phyloP scores from a whole-genome alignment of 2,329 filamentous ascomycete genomes.

The Colletotrichum costaricense region DNA sequence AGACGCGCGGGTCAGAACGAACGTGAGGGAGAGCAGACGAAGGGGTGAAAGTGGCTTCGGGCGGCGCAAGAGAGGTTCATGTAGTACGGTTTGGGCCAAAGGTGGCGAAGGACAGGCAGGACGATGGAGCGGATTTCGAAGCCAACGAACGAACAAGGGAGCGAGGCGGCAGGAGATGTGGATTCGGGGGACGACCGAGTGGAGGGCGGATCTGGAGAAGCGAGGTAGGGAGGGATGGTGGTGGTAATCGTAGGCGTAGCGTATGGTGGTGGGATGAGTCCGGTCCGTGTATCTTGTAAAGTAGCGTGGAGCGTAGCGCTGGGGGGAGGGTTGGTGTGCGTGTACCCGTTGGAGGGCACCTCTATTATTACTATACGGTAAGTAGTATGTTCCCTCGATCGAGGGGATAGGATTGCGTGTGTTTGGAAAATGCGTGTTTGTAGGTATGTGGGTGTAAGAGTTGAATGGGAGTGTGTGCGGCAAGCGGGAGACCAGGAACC shows the following conservation, averaged over 20 bases:
- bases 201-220: background rate
- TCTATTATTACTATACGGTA: background rate
- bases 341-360: background rate
- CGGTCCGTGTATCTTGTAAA: slow-evolving; percentile 6
- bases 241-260: background rate
- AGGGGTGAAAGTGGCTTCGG: slow-evolving; percentile 22
- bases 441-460: background rate
- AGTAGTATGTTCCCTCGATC: background rate
- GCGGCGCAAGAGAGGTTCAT: slow-evolving; percentile 32
- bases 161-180: background rate
- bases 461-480: background rate
- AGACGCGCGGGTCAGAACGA: slow-evolving; percentile 17
- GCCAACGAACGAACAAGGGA: slow-evolving; percentile 17
- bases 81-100: slow-evolving; percentile 28
- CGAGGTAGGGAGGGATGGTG: slow-evolving; percentile 3
- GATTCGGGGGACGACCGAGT: slow-evolving; percentile 24
- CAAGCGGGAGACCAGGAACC: slow-evolving; percentile 22
- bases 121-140: slow-evolving; percentile 10
- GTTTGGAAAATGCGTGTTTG: slow-evolving; percentile 4
- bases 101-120: slow-evolving; percentile 28
- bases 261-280: slow-evolving; percentile 2
- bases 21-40: slow-evolving; percentile 17
- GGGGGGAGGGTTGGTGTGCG: background rate
- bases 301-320: slow-evolving; percentile 10
- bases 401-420: background rate